Base-by-base conservation (phyloP, 768 basidiomycete species). In the Atractiella rhizophila region DNA sequence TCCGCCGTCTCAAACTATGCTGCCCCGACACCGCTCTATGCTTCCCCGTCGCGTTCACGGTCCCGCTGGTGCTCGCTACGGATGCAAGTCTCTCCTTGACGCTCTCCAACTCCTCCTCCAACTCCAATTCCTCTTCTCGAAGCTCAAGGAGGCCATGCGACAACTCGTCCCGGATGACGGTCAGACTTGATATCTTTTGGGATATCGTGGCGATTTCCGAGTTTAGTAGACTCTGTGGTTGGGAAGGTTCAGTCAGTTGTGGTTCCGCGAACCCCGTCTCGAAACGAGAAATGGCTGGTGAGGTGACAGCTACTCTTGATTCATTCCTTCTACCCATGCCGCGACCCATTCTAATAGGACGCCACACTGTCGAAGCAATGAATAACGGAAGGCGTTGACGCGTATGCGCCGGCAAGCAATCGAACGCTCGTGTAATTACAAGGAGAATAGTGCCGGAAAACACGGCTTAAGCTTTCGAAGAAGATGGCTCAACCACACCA, bases 61-160 rank as follows among this genome's bases (percentile, higher is more conserved):
- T 37, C 21, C 37, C 23, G 15, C 34, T 39, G 32, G 37, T 19
- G 31, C 42, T 38, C 11, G 39, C 44, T 27, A 45, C 35, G 15
- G 20, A 49, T 21, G 56, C 69, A 42, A 82, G 60, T 45, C 79
- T 68, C 57, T 96, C 82, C 53, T 73, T 71, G 16, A 91, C 79
- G 28, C 85, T 85, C 59, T 80, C 73, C 41, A 91, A 59, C 61
- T 98, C 88, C 45, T 91, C 88, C 52, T 91, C 82, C n/a, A 98
- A 62, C 54, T 94, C 88, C 19, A 98, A 63, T 47, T 91, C 86
- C 50, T 96, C 88, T 56, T 98, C 88, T 43, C 86, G 79, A 34
- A 94, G 57, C 55, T 70, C 77, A 25, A 96, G 61, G 6, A 98
- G 63, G 54, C 81, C 75, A 31, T 72, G 66, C 54, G 85, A 79